Base-by-base conservation (phyloP, 768 basidiomycete species). In the Termitomyces sp. region DNA sequence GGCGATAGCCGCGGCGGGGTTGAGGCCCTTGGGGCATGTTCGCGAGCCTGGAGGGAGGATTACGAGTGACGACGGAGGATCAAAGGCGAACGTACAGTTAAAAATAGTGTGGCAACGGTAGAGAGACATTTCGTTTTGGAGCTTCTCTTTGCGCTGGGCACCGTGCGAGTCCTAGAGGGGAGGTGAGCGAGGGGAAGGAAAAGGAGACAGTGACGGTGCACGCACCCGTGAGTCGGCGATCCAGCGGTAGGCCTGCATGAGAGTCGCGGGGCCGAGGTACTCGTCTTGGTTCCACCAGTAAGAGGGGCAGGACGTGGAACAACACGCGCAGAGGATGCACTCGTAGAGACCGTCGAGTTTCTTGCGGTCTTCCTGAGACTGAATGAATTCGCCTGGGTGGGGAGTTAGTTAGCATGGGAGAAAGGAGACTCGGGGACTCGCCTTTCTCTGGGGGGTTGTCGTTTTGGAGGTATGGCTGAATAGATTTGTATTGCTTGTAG, bases 201-300 rank as follows among this genome's bases (percentile, higher is more conserved):
- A 18, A 42, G 59, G 53, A 13, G 51, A 55, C 37, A 12, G 39
- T 9, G 18, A n/a, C n/a, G 24, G 14, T n/a, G 2, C 0, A 79
- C 88, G 56, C 63, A 93, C 93, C 65, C 96, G 80, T 47, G 93
- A 96, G 71, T 98, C 96, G 0, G 95, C 95, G 69, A 99, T 96
- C 96, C 96, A 98, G 64, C 95, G 81, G 75, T 98, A 97, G 0
- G 94, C 93, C 66, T 94, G 91, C 93, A 98, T 94, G 66, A 98
- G 77, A 0, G 95, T 95, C 1, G 96, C 96, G 6, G 96, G 96
- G 36, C 96, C 95, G 40, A 99, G 89, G 74, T 99, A 99, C 73
- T 94, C 91, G 69, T 98, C 95, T 75, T 95, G 93, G 77, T 98
- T 98, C 96, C 96, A 98, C 96, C 96, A 98, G 76, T 98, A 97